These are phyloP conservation scores for Fusarium luffae DNA, from an alignment of 2,329 filamentous ascomycete genomes.

Conservation along the genomic window DNA sequence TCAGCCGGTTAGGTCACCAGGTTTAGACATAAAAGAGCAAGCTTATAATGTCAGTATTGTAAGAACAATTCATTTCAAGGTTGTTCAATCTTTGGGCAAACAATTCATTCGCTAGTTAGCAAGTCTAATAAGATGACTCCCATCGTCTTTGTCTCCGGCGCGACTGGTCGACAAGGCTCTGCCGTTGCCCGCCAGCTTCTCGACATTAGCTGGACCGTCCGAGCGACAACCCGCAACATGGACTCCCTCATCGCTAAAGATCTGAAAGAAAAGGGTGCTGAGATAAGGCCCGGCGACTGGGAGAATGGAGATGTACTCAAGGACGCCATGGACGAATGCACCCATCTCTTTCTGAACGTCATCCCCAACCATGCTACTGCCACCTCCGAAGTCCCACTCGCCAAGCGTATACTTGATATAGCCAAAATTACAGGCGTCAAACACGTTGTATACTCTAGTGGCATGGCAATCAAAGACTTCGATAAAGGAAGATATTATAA, in stretches of 20 bases:
- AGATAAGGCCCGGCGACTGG: not conserved
- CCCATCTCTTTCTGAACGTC: constrained; percentile 1
- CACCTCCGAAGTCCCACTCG: not conserved
- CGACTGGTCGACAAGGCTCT: constrained; percentile 8
- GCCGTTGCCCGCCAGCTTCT: constrained; percentile 1
- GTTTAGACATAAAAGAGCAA: not conserved
- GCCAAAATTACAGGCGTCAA: not conserved
- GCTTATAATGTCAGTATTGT: not conserved
- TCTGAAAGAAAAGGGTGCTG: not conserved
- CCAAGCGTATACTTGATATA: not conserved
- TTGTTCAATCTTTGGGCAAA: not conserved
- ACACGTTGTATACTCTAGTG: constrained; percentile 14
- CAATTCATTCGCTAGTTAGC: too few relatives aligned
- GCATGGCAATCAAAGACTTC: constrained; percentile 14
- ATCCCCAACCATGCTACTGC: constrained; percentile 3
- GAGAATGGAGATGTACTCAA: not conserved
- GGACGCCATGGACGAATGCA: not conserved
- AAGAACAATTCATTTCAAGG: not conserved
- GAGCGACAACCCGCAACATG: not conserved
- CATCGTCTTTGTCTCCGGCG: constrained; percentile 4
- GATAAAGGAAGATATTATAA: not conserved
- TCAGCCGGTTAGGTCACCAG: not conserved
- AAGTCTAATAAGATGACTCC: not conserved
- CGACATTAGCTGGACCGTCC: constrained; percentile 1
- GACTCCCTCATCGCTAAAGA: not conserved